Conservation (phyloP, 2,329 filamentous ascomycete genomes). For the Phialophora verrucosa region DNA sequence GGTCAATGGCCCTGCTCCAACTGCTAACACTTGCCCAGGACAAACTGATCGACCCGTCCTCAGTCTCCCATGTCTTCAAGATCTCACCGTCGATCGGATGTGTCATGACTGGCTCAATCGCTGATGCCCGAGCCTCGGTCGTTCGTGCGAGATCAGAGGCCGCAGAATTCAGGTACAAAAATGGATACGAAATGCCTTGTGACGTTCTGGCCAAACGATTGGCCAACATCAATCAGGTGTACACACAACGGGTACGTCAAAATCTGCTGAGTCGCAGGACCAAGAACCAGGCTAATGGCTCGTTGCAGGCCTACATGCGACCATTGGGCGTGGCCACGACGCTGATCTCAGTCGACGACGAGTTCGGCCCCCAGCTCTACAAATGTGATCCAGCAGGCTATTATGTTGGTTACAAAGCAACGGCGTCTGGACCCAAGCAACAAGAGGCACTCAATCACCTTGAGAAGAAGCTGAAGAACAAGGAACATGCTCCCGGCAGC, state of each 20-base stretch:
- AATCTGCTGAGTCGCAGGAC: constrained; percentile 2
- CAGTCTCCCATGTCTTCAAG: constrained; percentile 96
- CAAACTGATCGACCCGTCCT: constrained; percentile 97
- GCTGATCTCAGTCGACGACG: constrained; percentile 89
- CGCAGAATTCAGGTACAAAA: constrained; percentile 98
- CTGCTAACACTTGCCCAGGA: constrained; percentile 65
- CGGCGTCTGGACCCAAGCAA: constrained; percentile 94
- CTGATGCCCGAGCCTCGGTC: constrained; percentile 91
- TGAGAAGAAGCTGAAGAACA: constrained; percentile 99
- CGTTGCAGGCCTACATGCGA: constrained; percentile 85
- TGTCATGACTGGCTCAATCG: constrained; percentile 98
- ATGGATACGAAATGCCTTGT: constrained; percentile 98
- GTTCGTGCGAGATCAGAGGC: constrained; percentile 93
- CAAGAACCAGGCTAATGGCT: constrained; percentile 20
- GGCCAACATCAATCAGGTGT: constrained; percentile 99
- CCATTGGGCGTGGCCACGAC: constrained; percentile 95
- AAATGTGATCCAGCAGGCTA: constrained; percentile 98
- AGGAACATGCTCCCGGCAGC: constrained; percentile 85
- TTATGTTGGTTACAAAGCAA: constrained; percentile 98
- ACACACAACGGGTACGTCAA: constrained; percentile 83
- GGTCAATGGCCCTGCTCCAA: constrained; percentile 35
- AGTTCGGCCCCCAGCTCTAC: constrained; percentile 92
- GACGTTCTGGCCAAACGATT: constrained; percentile 95
- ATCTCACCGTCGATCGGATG: constrained; percentile 95
- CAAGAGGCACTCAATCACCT: constrained; percentile 98